A percentile compares a stretch with the other conserved stretches of the same genome.
phyloP scores from a whole-genome alignment of 345 rosid genomes.

The Eucalyptus tenuipes region DNA sequence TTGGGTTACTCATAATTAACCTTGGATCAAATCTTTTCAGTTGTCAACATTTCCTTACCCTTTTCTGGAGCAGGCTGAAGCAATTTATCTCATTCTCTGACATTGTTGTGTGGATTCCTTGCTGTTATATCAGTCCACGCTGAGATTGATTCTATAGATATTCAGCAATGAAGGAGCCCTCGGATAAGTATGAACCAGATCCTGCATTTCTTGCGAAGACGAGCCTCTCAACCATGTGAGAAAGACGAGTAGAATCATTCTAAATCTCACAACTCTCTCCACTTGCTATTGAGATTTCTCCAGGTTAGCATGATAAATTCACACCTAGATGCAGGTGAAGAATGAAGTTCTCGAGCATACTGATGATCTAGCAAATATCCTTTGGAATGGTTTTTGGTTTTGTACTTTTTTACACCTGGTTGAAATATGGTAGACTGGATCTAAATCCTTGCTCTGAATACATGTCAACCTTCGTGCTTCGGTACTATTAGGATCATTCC shows the following conservation, averaged over 20 bases:
- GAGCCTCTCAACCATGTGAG: constrained; percentile 22
- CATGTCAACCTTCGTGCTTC: neutral
- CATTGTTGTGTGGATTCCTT: constrained; percentile 61
- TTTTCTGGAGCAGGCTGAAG: constrained; percentile 35
- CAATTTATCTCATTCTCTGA: constrained; percentile 42
- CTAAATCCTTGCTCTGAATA: neutral
- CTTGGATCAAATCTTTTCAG: neutral
- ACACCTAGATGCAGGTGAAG: neutral
- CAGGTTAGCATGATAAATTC: neutral
- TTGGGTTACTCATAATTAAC: neutral
- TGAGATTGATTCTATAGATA: constrained; percentile 62
- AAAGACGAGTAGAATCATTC: constrained; percentile 18
- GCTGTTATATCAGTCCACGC: constrained; percentile 86
- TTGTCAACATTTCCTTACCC: neutral
- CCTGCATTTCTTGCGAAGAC: constrained; percentile 49
- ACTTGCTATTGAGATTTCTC: neutral
- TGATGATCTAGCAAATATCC: neutral
- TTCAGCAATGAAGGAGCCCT: constrained; percentile 80
- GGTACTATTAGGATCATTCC: neutral
- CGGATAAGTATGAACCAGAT: constrained; percentile 61
- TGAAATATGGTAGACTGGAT: neutral
- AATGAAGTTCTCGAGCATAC: neutral
- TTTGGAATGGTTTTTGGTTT: neutral
- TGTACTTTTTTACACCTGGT: neutral
- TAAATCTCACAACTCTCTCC: neutral